Base-by-base conservation (phyloP, 2,329 filamentous ascomycete genomes). In the Helotiales sp. region DNA sequence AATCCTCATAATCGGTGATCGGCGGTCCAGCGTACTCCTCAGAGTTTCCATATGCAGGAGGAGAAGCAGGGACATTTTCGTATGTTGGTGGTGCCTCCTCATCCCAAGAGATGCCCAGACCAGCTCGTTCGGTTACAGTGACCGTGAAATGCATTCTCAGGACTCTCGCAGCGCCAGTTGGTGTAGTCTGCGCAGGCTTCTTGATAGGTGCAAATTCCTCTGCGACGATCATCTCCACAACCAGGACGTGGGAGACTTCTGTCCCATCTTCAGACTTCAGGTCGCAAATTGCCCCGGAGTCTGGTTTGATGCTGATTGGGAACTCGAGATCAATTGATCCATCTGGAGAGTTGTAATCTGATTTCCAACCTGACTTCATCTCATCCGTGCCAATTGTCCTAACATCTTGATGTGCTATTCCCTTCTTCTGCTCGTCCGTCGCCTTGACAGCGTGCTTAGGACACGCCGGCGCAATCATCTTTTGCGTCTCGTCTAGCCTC, bases 31-130 rank as follows among this genome's bases (percentile, higher is more conserved):
- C 57, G 51, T 67, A 67, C 1, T 62, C 27, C 12, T 66, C 63
- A 3, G 57, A 30, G 8, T 62, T 56, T 13, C 56, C 57, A 74
- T 93, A 93, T 5, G 79, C 81, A 0, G 93, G 93, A 49, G 93
- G 93, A 67, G 88, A 91, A 2, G 86, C 87, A 0, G 93, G 93
- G 40, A 98, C 92, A 70, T 98, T 91, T 74, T 95, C 89, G 75
- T 99, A 99, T 65, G 96, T 84, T 0, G 93, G 93, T 12, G 93
- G 93, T 69, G 90, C 87, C 77, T 99, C 93, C 75, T 97, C 93
- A 67, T 98, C 93, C 93, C 95, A 99, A 66, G 89, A 91, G 67
- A 99, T 93, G 51, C 93, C 93, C 71, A 96, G 83, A 17, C 93
- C 93, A 19, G 69, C 97, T 91, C 93, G 92, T 74, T 97, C 93